phyloP scores from a whole-genome alignment of 495 filamentous ascomycete species.

The Podospora didyma region DNA sequence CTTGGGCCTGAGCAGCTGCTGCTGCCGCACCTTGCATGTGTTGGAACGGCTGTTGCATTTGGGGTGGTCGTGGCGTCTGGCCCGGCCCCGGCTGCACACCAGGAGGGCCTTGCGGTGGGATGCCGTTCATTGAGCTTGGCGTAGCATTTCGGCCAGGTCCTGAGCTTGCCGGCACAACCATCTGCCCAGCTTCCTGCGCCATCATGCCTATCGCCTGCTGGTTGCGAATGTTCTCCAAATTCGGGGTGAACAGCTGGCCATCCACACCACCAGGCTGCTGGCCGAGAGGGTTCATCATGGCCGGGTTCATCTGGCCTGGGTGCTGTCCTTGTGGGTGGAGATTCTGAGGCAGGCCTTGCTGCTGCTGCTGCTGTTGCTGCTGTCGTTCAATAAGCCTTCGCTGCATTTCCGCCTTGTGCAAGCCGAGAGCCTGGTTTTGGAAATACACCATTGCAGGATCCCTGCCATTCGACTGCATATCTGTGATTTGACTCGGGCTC shows the following conservation, averaged over 20 bases:
- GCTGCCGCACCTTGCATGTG: no score
- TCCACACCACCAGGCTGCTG: conserved; percentile 33
- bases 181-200: conserved; percentile 46
- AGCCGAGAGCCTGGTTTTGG: conserved; percentile 34
- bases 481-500: conserved; percentile 22
- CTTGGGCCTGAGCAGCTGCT: conserved; percentile 36
- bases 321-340: conserved; percentile 23
- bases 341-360: conserved; percentile 23
- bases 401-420: conserved; percentile 14
- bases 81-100: conserved; percentile 31
- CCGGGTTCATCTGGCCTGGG: conserved; percentile 35
- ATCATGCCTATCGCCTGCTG: conserved; percentile 43
- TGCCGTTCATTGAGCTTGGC: conserved; percentile 35
- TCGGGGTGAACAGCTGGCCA: conserved; percentile 35
- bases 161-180: conserved; percentile 47
- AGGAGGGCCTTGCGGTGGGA: conserved; percentile 31
- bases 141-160: conserved; percentile 41
- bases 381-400: conserved; percentile 15
- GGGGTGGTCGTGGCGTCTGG: conserved; percentile 35
- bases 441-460: conserved; percentile 41
- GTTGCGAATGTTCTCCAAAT: conserved; percentile 46
- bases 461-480: conserved; percentile 27
- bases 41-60: conserved; percentile 33
- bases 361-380: conserved; percentile 22
- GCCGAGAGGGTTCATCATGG: conserved; percentile 27